Base-by-base conservation (phyloP, 495 filamentous ascomycete genomes). In the Neohortaea acidophila region DNA sequence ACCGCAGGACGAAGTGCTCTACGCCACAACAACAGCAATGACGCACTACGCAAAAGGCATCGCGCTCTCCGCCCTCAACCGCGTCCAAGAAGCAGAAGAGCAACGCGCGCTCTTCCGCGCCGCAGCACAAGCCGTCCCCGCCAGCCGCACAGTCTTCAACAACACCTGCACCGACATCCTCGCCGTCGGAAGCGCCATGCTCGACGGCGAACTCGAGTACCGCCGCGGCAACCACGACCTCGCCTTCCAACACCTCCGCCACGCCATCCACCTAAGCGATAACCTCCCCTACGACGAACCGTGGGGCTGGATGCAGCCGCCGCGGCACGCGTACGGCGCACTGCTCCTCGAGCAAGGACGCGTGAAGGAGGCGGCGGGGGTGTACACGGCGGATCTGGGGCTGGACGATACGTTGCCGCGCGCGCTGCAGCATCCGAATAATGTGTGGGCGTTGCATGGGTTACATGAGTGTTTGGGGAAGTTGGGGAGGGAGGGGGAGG, bases 131-230 rank as follows among this genome's bases (percentile, higher is more conserved):
- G 44, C 32, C 0, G 72, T 81, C 1, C 64, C 66, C 0, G 10
- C 44, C 0, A 69, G 66, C 0, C 65, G 78, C 19, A 78, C 66
- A 4, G 44, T 76, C 1, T 81, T 79, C 56, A 77, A 76, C 51
- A 80, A 80, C 44, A 72, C 60, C 1, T 73, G 68, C 31, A 44
- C 54, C 7, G 71, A 77, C 45, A 73, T 80, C 30, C 56, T 83
- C 0, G 50, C 46, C 6, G 59, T 83, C 6, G 75, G 67, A 0
- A 52, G 53, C 9, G 67, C 68, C 12, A 79, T 83, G 75, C 57
- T 81, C 1, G 67, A 77, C 26, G 78, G 78, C 2, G 78, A 83
- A 44, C 58, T 83, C 9, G 66, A 70, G 25, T 83, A 81, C 46
- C 14, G 76, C 4, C 68, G 65, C 0, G 69, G 65, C 0, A 69